Percentiles rank a stretch among this genome's conserved stretches.
Evolutionary conservation across 2,329 filamentous ascomycete genomes (phyloP).

Genomic region (Aspergillus intermedius): DNA sequence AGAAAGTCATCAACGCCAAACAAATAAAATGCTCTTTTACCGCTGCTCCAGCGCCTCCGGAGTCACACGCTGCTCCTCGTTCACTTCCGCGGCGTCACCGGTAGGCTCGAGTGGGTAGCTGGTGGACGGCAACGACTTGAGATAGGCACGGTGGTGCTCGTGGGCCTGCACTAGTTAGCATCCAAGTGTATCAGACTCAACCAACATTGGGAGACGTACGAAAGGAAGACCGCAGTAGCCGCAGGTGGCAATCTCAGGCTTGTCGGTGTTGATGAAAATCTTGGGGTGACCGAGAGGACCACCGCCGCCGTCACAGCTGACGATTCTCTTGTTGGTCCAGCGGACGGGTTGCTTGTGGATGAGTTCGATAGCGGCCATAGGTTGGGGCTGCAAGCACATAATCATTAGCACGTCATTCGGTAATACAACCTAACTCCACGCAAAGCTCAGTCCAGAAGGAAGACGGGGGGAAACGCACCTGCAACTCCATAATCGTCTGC

Average conservation of each 20-base stretch:
- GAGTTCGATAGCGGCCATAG: conserved; percentile 84
- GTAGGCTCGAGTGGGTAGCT: conserved; percentile 71
- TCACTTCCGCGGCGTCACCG: conserved; percentile 53
- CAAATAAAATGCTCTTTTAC: conserved; percentile 36
- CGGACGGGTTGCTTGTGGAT: conserved; percentile 92
- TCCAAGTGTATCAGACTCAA: background rate
- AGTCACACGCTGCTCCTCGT: conserved; percentile 53
- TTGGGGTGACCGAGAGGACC: conserved; percentile 83
- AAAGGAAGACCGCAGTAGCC: conserved; percentile 91
- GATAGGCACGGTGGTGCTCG: conserved; percentile 76
- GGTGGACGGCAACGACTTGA: conserved; percentile 73
- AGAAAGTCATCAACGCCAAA: conserved; percentile 28
- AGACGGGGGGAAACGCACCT: conserved; percentile 55
- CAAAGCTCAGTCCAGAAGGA: background rate
- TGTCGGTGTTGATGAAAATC: conserved; percentile 97
- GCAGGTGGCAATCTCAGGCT: conserved; percentile 85
- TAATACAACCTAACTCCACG: background rate
- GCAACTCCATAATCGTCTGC: conserved; percentile 86
- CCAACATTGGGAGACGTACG: conserved; percentile 50
- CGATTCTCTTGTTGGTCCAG: conserved; percentile 77
- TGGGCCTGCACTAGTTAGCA: conserved; percentile 59
- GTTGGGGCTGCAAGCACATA: conserved; percentile 62
- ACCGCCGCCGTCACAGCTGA: conserved; percentile 86
- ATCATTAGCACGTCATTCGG: background rate
- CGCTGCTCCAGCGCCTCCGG: conserved; percentile 55